These are phyloP conservation scores for Furcasterigmium furcatum DNA, from an alignment of 2,329 filamentous ascomycete species.

Conservation along the genomic window DNA sequence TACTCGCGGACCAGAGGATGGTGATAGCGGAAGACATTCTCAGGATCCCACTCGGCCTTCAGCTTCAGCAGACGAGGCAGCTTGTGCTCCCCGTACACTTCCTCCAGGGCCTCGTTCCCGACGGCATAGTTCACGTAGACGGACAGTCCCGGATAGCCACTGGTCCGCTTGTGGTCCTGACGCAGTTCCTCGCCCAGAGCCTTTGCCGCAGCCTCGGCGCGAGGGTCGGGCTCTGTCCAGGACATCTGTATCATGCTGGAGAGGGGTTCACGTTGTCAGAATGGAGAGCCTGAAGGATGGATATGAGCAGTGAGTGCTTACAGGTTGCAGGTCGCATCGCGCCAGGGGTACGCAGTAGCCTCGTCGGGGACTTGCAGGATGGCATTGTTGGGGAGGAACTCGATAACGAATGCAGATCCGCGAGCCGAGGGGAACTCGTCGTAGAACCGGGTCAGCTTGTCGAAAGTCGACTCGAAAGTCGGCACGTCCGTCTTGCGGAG, in stretches of 20 bases:
- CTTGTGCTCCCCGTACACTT: conserved; percentile 18
- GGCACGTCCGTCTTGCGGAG: neutral
- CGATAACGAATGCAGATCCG: conserved; percentile 21
- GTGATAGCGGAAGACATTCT: conserved; percentile 18
- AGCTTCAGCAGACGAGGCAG: conserved; percentile 17
- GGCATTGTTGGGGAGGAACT: conserved; percentile 28
- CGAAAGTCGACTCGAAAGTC: neutral
- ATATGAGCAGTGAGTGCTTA: neutral
- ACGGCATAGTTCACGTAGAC: conserved; percentile 27
- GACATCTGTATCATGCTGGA: neutral
- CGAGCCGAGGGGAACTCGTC: neutral
- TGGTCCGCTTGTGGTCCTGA: neutral
- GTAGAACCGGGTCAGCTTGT: neutral
- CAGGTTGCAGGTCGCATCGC: neutral
- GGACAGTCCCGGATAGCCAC: neutral
- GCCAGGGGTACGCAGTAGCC: conserved; percentile 32
- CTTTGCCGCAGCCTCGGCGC: neutral
- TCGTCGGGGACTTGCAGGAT: conserved; percentile 26
- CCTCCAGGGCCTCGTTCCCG: conserved; percentile 21
- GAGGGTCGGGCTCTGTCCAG: neutral
- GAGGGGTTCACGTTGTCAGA: neutral
- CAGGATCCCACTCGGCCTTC: conserved; percentile 23
- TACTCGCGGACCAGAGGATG: neutral
- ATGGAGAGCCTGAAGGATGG: neutral
- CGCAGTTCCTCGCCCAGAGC: neutral